A percentile compares a stretch with the other conserved stretches of the same genome.
Conservation (phyloP, 176 grass and related monocot species). For the Elaeis guineensis region DNA sequence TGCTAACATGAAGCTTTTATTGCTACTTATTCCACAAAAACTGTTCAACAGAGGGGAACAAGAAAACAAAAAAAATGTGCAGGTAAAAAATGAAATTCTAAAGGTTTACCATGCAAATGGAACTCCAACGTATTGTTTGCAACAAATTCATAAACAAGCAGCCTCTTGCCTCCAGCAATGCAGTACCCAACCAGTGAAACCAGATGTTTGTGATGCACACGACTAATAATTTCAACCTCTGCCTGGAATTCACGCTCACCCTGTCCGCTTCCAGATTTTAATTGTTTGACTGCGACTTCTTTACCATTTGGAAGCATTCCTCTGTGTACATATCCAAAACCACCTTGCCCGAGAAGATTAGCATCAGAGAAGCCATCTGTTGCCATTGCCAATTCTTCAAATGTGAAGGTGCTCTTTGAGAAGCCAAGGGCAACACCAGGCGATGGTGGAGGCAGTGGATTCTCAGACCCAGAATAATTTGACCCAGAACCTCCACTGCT, state of each 20-base stretch:
- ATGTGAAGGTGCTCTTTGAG: constrained; percentile 9
- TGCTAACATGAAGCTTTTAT: no score
- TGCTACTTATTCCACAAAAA: no score
- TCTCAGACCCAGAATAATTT: constrained; percentile 20
- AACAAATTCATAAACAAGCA: constrained; percentile 28
- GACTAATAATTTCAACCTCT: constrained; percentile 28
- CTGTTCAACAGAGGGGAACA: no score
- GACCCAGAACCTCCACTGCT: constrained; percentile 22
- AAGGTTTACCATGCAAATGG: constrained; percentile 18
- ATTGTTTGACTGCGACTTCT: constrained; percentile 25
- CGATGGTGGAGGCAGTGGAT: neutral
- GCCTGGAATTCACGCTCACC: constrained; percentile 28
- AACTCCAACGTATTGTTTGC: constrained; percentile 27
- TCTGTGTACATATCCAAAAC: constrained; percentile 25
- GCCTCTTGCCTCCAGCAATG: constrained; percentile 13
- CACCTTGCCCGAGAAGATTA: constrained; percentile 27
- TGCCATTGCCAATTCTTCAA: constrained; percentile 16
- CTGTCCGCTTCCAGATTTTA: constrained; percentile 21
- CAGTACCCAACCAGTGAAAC: constrained; percentile 29
- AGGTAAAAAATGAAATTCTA: no score
- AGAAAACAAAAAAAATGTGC: no score
- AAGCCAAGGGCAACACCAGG: constrained; percentile 9
- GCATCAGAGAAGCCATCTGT: constrained; percentile 23
- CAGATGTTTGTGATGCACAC: constrained; percentile 27
- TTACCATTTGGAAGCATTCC: constrained; percentile 24